Base-by-base conservation (phyloP, 495 filamentous ascomycete species). In the Gamarada debralockiae region DNA sequence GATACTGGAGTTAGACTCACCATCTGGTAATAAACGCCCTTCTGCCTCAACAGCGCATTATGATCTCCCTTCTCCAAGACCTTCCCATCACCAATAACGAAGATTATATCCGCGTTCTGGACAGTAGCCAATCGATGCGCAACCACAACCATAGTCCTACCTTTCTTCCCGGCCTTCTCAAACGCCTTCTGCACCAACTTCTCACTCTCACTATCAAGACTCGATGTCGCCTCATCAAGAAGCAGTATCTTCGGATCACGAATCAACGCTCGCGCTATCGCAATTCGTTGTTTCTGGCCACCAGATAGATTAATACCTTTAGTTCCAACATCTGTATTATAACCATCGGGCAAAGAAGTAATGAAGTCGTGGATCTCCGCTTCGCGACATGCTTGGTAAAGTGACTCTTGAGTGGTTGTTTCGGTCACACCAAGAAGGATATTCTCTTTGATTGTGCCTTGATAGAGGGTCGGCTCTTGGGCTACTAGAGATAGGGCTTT, bases 171-270 rank as follows among this genome's bases (percentile, higher is more conserved):
- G 7, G 83, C 80, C 37, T 75, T 67, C 55, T 84, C 82, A 46
- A 92, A 75, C 1, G 84, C 85, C 27, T 76, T 74, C 65, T 91
- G 86, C 15, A 93, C 74, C 27, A 85, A 66, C 58, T 76, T 77
- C 70, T 93, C 88, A 15, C 78, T 81, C 67, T 87, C 79, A 9
- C 83, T 81, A 53, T 95, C 89, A 33, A 92, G 69, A n/a, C 81
- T 81, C 37, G 75, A 81, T 4, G 89, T 92, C 1, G 88, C 85
- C 66, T 95, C 89, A 59, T 95, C 89, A 2, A 95, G 72, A 25
- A 95, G 68, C 55, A 92, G 65, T 24, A 92, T 68, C 40, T 74
- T 69, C 3, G 89, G 87, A 40, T 85, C 77, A 10, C 87, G 79
- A 9, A 95, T 79, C 22, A 92, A 70, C 0, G 89, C 87, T 18